These are phyloP conservation scores for Chaetothyriales sp. DNA, from an alignment of 2,329 filamentous ascomycete genomes.

Conservation along the genomic window DNA sequence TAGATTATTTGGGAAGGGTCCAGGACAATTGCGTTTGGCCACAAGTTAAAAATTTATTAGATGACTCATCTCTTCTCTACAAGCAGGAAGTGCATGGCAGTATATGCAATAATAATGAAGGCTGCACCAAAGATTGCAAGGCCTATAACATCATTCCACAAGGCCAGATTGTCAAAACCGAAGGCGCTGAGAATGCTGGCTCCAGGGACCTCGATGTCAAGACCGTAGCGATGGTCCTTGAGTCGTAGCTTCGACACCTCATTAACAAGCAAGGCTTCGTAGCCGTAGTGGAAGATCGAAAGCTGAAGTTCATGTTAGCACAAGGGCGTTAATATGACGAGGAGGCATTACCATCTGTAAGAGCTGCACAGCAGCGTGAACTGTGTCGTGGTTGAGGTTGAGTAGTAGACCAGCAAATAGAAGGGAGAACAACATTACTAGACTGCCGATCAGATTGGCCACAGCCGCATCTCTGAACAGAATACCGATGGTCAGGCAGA, in stretches of 20 bases:
- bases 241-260: slow-evolving; percentile 83
- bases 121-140: slow-evolving; percentile 65
- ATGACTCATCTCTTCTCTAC: slow-evolving; percentile 61
- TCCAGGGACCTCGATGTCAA: slow-evolving; percentile 91
- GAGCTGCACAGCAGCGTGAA: slow-evolving; percentile 73
- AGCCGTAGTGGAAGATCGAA: slow-evolving; percentile 96
- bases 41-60: neutral
- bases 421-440: slow-evolving; percentile 95
- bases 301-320: slow-evolving; percentile 35
- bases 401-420: slow-evolving; percentile 87
- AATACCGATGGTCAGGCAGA: slow-evolving; percentile 93
- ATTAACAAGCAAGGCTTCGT: slow-evolving; percentile 92
- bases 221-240: slow-evolving; percentile 84
- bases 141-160: slow-evolving; percentile 73
- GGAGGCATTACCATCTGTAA: slow-evolving; percentile 53
- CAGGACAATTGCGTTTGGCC: no score
- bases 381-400: slow-evolving; percentile 58
- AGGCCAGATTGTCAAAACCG: slow-evolving; percentile 73
- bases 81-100: slow-evolving; percentile 82
- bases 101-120: slow-evolving; percentile 79
- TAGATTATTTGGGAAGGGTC: no score
- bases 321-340: no score
- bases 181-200: slow-evolving; percentile 89
- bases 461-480: slow-evolving; percentile 83
- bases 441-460: slow-evolving; percentile 79